phyloP scores from a whole-genome alignment of 441 rosid species.

The Pelargonium exstipulatum region DNA sequence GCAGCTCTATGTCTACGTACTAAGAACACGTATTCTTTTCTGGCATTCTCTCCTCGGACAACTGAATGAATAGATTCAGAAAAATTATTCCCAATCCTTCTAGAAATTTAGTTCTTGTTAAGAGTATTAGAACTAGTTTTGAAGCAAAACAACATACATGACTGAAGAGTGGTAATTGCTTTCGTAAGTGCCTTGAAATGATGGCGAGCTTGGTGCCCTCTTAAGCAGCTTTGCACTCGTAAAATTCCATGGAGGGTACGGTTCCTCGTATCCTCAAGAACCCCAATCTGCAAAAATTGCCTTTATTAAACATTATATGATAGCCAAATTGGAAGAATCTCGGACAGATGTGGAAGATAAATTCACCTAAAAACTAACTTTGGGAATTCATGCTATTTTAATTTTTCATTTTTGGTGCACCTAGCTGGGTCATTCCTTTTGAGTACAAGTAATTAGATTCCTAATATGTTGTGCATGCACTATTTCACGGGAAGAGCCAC shows the following conservation, averaged over 20 bases:
- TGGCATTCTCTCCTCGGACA: slow-evolving; percentile 62
- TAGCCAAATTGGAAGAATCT: background rate
- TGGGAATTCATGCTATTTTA: too few relatives aligned
- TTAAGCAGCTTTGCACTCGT: slow-evolving; percentile 90
- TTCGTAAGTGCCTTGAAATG: slow-evolving; percentile 51
- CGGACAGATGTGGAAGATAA: background rate
- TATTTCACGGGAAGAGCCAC: background rate
- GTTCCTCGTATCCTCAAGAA: slow-evolving; percentile 95
- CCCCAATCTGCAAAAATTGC: slow-evolving; percentile 65
- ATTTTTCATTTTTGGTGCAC: too few relatives aligned
- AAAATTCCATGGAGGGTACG: slow-evolving; percentile 90
- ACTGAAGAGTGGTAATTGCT: slow-evolving; percentile 64
- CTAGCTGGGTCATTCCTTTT: too few relatives aligned
- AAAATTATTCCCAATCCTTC: slow-evolving; percentile 13
- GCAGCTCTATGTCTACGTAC: slow-evolving; percentile 79
- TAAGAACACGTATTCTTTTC: slow-evolving; percentile 59
- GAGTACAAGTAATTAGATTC: background rate
- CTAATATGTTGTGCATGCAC: background rate
- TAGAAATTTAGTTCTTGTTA: background rate
- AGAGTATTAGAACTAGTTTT: slow-evolving; percentile 10
- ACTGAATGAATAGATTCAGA: slow-evolving; percentile 40
- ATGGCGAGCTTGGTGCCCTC: slow-evolving; percentile 84
- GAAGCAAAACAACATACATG: slow-evolving; percentile 44
- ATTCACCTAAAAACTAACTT: background rate
- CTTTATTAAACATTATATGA: slow-evolving; percentile 12